phyloP scores from a whole-genome alignment of 257 asterid species.

The Ballota nigra region DNA sequence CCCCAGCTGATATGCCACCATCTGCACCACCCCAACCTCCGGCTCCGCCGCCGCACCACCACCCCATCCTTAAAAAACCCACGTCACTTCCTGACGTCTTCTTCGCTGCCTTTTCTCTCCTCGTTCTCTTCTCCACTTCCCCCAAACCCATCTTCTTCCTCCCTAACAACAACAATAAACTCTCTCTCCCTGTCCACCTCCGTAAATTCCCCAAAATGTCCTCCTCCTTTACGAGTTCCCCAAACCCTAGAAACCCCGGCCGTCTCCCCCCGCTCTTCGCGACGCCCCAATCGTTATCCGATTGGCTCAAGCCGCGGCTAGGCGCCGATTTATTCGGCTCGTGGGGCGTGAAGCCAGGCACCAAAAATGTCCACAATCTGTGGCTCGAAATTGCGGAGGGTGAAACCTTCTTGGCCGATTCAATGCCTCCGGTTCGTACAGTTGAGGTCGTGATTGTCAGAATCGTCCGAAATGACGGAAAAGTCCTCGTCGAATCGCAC shows the following conservation, averaged over 20 bases:
- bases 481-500: constrained; percentile 74
- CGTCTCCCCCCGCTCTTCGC: constrained; percentile 55
- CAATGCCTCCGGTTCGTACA: constrained; percentile 72
- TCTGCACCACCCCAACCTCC: constrained; percentile 44
- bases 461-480: constrained; percentile 47
- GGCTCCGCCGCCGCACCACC: constrained; percentile 32
- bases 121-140: constrained; percentile 61
- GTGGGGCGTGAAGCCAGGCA: constrained; percentile 96
- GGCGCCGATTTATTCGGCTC: constrained; percentile 70
- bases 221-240: constrained; percentile 26
- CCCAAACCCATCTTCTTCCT: constrained; percentile 49
- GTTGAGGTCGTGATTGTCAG: constrained; percentile 77
- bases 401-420: constrained; percentile 67
- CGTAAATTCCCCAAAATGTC: constrained; percentile 72
- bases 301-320: constrained; percentile 81
- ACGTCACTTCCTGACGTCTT: constrained; percentile 67
- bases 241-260: constrained; percentile 37
- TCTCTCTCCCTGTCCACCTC: constrained; percentile 48
- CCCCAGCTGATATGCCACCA: constrained; percentile 41
- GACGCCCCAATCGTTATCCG: constrained; percentile 84
- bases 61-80: constrained; percentile 43
- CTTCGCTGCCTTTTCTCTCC: constrained; percentile 72
- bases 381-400: constrained; percentile 92
- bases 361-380: constrained; percentile 78
- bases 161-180: constrained; percentile 35